A percentile compares a stretch with the other conserved stretches of the same genome.
phyloP scores from a whole-genome alignment of 495 filamentous ascomycete genomes.

The Barbatosphaeria neglecta region DNA sequence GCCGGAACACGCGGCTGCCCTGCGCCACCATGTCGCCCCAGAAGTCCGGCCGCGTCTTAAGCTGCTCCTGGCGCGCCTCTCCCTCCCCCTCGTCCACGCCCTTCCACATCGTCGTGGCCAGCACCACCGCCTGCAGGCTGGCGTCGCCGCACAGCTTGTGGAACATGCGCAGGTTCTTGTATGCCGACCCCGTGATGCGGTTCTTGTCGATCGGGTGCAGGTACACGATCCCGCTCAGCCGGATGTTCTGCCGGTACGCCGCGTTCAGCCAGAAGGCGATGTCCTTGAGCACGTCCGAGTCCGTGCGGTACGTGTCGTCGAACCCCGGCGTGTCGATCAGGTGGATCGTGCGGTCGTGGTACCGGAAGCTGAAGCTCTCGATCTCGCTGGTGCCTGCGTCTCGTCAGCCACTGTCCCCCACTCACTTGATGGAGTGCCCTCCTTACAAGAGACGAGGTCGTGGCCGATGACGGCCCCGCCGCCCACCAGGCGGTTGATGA shows the following conservation, averaged over 20 bases:
- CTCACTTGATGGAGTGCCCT: not conserved
- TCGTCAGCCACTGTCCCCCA: not conserved
- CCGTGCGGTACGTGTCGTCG: conserved; percentile 22
- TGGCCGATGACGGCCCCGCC: conserved; percentile 2
- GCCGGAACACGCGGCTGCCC: not conserved
- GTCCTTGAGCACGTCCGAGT: conserved; percentile 25
- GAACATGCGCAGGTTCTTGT: conserved; percentile 14
- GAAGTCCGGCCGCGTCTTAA: conserved; percentile 1
- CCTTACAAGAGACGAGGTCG: not conserved
- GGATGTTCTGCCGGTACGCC: conserved; percentile 5
- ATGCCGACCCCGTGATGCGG: conserved; percentile 17
- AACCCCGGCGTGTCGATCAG: conserved; percentile 35
- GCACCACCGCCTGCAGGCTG: conserved; percentile 10
- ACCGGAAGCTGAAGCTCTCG: not conserved
- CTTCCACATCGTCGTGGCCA: conserved; percentile 12
- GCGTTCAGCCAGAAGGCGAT: conserved; percentile 17
- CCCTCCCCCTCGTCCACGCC: not conserved
- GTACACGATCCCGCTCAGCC: not conserved
- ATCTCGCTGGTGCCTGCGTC: not conserved
- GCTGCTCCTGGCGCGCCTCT: not conserved
- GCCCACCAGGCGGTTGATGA: conserved; percentile 12
- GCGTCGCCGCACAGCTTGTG: conserved; percentile 12
- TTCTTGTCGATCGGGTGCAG: conserved; percentile 26
- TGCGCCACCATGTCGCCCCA: not conserved
- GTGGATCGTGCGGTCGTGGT: conserved; percentile 3